Percentiles rank a stretch among this genome's conserved stretches.
Conservation (phyloP, 805 yeast species). For the Torulaspora microellipsoides region DNA sequence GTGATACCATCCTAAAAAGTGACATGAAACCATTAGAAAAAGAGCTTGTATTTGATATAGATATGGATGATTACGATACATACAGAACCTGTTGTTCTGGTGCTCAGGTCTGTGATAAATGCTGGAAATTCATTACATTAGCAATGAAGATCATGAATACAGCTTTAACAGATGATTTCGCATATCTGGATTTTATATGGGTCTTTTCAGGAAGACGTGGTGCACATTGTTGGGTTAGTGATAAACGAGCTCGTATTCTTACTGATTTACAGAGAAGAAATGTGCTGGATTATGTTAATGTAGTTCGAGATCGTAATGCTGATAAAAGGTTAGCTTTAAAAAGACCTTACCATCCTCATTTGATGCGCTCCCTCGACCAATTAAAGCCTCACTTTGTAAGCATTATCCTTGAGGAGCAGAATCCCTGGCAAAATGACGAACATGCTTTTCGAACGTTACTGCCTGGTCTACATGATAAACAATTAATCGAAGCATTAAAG, state of each 20-base stretch:
- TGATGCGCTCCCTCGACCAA: constrained; percentile 67
- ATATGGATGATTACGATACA: constrained; percentile 94
- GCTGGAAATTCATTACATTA: constrained; percentile 89
- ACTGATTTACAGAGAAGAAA: constrained; percentile 73
- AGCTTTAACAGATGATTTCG: constrained; percentile 82
- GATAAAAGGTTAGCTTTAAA: constrained; percentile 49
- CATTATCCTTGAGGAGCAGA: constrained; percentile 72
- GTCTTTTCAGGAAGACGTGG: constrained; percentile 98
- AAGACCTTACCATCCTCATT: constrained; percentile 88
- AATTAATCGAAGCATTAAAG: constrained; percentile 48
- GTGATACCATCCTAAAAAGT: constrained; percentile 68
- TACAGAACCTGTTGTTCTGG: constrained; percentile 90
- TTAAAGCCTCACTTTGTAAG: constrained; percentile 60
- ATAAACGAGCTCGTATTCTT: constrained; percentile 67
- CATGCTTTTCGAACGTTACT: constrained; percentile 54
- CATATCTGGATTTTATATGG: constrained; percentile 83
- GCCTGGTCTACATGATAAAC: constrained; percentile 58
- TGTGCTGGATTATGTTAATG: constrained; percentile 78
- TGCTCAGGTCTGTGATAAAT: constrained; percentile 76
- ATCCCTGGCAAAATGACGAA: constrained; percentile 69
- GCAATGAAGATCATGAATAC: constrained; percentile 72
- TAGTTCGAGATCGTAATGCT: constrained; percentile 50
- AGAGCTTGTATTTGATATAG: constrained; percentile 93
- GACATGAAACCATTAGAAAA: constrained; percentile 78
- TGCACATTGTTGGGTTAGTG: constrained; percentile 98